Conservation (phyloP, 1,284 basidiomycete genomes). For the Fomitopsis palustris region DNA sequence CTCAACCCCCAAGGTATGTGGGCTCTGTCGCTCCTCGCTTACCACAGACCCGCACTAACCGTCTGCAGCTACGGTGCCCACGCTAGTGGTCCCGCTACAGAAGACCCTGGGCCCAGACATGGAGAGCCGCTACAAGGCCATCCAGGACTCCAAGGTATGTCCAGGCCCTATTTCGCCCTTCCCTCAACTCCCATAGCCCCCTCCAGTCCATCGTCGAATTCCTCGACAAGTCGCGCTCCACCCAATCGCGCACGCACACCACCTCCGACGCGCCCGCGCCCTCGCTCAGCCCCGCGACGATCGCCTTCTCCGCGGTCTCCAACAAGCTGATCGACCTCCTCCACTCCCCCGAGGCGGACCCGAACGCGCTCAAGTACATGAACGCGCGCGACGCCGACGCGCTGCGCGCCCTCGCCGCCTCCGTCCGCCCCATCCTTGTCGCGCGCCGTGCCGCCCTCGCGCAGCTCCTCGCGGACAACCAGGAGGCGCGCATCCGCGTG, state of each 20-base stretch:
- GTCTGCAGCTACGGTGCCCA: constrained; percentile 71
- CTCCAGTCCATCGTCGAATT: constrained; percentile 73
- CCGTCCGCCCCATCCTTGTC: constrained; percentile 41
- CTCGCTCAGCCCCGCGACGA: constrained; percentile 75
- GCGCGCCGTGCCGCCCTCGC: constrained; percentile 52
- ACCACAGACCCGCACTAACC: neutral
- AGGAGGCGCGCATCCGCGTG: constrained; percentile 42
- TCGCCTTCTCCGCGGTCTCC: constrained; percentile 59
- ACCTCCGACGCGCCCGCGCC: constrained; percentile 74
- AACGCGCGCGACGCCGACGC: constrained; percentile 50
- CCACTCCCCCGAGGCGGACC: constrained; percentile 54
- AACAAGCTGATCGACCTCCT: constrained; percentile 63
- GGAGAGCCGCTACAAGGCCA: constrained; percentile 78
- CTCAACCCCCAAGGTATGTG: constrained; percentile 79
- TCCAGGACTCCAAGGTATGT: constrained; percentile 72
- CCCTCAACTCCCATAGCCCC: neutral
- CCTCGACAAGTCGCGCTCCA: constrained; percentile 76
- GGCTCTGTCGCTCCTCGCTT: neutral
- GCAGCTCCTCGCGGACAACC: constrained; percentile 49
- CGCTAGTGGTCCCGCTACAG: constrained; percentile 77
- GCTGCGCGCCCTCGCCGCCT: constrained; percentile 38
- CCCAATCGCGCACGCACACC: constrained; percentile 60
- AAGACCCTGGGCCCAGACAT: constrained; percentile 69
- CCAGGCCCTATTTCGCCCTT: neutral
- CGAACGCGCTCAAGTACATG: constrained; percentile 45